Conservation (phyloP, 768 basidiomycete species). For the Psilocybe subaeruginosa region DNA sequence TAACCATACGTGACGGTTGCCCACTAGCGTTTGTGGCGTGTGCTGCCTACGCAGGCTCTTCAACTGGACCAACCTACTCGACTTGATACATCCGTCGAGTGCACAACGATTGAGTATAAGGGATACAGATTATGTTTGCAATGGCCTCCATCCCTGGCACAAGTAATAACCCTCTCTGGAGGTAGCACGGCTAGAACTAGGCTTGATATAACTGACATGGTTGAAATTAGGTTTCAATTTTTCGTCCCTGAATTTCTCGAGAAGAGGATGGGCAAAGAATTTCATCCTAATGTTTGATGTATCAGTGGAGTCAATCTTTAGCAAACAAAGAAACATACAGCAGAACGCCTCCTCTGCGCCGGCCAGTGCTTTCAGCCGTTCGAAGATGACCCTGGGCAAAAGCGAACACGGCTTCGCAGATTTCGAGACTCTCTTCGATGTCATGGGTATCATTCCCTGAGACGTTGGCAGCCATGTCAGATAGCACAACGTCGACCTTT, state of each 20-base stretch:
- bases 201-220: conserved; percentile 74
- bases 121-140: neutral
- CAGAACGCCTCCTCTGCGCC: conserved; percentile 52
- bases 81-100: too few species aligned
- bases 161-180: conserved; percentile 88
- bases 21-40: neutral
- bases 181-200: conserved; percentile 74
- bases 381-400: conserved; percentile 65
- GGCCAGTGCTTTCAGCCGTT: conserved; percentile 43
- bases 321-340: conserved; percentile 45
- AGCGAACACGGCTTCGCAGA: conserved; percentile 72
- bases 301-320: neutral
- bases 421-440: conserved; percentile 66
- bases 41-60: neutral
- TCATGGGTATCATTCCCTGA: conserved; percentile 74
- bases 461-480: conserved; percentile 89
- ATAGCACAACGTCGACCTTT: conserved; percentile 80
- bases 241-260: conserved; percentile 65
- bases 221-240: conserved; percentile 66
- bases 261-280: conserved; percentile 77
- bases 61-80: too few species aligned
- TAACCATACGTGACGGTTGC: conserved; percentile 30
- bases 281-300: conserved; percentile 62
- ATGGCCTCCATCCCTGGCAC: conserved; percentile 69
- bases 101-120: too few species aligned